These are phyloP conservation scores for Immersiporthe knoxdaviesiana DNA, from an alignment of 2,329 filamentous ascomycete species.

Conservation along the genomic window DNA sequence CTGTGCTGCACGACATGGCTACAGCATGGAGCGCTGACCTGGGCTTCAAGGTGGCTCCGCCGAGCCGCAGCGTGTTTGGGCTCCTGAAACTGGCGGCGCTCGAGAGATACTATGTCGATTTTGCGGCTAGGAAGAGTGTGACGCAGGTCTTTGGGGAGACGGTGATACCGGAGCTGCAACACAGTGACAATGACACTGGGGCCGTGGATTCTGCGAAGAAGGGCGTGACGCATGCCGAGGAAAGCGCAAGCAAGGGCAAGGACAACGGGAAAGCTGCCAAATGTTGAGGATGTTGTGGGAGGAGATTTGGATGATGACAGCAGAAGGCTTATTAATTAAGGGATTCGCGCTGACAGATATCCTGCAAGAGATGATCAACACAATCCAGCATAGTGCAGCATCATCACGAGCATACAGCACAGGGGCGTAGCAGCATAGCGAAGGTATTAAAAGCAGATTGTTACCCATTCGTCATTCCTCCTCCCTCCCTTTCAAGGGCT, in stretches of 20 bases:
- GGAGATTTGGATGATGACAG: background rate
- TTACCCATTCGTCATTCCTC: background rate
- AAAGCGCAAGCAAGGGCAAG: background rate
- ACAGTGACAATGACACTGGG: background rate
- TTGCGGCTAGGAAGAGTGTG: conserved; percentile 33
- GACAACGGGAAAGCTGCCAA: background rate
- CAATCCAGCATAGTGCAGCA: background rate
- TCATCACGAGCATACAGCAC: background rate
- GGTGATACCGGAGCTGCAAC: background rate
- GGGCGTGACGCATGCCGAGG: background rate
- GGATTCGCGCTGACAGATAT: background rate
- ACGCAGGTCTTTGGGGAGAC: conserved; percentile 21
- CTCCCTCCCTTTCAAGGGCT: too few species aligned
- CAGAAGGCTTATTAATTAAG: background rate
- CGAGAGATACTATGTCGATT: conserved; percentile 43
- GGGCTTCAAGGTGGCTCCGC: conserved; percentile 34
- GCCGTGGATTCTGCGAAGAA: background rate
- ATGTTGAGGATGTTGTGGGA: background rate
- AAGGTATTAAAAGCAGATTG: background rate
- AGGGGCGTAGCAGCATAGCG: background rate
- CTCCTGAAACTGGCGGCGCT: conserved; percentile 33
- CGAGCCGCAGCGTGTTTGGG: conserved; percentile 19
- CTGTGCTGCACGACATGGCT: conserved; percentile 53
- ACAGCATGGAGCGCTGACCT: conserved; percentile 39
- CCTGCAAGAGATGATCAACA: background rate